Evolutionary conservation across 139 green algal genomes (phyloP).

Genomic region (Deuterostichococcus epilithicus): DNA sequence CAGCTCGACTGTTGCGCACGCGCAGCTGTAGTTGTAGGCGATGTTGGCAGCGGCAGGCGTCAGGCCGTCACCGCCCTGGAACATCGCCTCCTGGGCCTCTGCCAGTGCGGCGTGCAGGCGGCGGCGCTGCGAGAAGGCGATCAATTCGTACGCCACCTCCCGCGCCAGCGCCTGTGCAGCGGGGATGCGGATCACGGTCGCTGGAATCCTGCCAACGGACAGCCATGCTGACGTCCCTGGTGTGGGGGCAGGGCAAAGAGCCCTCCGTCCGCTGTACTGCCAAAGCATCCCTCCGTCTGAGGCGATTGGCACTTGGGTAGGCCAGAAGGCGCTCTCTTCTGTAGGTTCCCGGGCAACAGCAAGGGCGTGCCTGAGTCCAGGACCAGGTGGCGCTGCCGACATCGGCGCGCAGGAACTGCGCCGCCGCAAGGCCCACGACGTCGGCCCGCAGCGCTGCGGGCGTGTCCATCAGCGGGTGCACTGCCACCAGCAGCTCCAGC

Average conservation of each 20-base stretch:
- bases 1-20: slow-evolving; percentile 39
- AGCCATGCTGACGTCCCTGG: no score
- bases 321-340: no score
- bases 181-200: slow-evolving; percentile 5
- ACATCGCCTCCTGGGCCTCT: slow-evolving; percentile 25
- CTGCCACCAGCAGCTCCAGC: slow-evolving; percentile 45
- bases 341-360: no score
- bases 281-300: no score
- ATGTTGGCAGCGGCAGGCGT: slow-evolving; percentile 50
- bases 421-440: slow-evolving; percentile 43
- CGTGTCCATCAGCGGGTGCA: slow-evolving; percentile 21
- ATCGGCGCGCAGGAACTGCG: slow-evolving; percentile 33
- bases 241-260: background rate
- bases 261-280: no score
- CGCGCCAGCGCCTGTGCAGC: slow-evolving; percentile 38
- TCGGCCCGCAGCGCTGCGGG: slow-evolving; percentile 14
- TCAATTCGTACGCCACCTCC: slow-evolving; percentile 70
- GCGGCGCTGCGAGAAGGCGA: slow-evolving; percentile 59
- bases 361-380: slow-evolving; percentile 31
- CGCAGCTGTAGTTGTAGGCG: slow-evolving; percentile 70
- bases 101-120: slow-evolving; percentile 62
- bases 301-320: no score
- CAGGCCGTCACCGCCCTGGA: background rate
- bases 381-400: slow-evolving; percentile 28
- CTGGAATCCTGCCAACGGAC: no score